A percentile compares a stretch with the other conserved stretches of the same genome.
These are phyloP conservation scores for Microstegium vimineum DNA, from an alignment of 176 grass and related monocot genomes.

Conservation along the genomic window DNA sequence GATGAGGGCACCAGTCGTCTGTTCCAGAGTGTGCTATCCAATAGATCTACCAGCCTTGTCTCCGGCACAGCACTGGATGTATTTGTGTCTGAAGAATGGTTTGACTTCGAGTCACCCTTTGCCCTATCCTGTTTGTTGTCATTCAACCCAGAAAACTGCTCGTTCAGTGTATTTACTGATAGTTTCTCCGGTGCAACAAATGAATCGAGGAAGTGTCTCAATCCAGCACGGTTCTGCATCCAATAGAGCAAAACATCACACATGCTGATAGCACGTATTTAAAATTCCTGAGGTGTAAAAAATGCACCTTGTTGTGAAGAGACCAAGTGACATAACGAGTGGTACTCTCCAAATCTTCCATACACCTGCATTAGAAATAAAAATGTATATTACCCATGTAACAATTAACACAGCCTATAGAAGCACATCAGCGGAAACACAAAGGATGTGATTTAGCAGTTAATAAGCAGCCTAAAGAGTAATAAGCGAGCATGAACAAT, in stretches of 20 bases:
- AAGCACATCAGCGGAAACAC: not conserved
- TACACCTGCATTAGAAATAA: constrained; percentile 50
- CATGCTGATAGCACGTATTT: constrained; percentile 5
- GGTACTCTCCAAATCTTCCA: constrained; percentile 95
- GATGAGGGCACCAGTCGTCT: constrained; percentile 78
- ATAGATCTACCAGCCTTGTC: constrained; percentile 72
- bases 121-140: constrained; percentile 47
- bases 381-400: not conserved
- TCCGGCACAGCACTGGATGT: constrained; percentile 29
- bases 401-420: not conserved
- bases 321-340: constrained; percentile 98
- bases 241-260: constrained; percentile 15
- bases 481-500: not conserved
- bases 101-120: constrained; percentile 50
- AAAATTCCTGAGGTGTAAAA: constrained; percentile 14
- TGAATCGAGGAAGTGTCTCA: constrained; percentile 82
- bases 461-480: not conserved
- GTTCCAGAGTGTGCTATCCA: constrained; percentile 89
- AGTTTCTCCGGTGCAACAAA: constrained; percentile 70
- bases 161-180: constrained; percentile 36
- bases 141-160: constrained; percentile 36
- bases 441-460: not conserved
- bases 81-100: constrained; percentile 55
- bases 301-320: constrained; percentile 82
- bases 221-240: constrained; percentile 65